Evolutionary conservation across 2,329 filamentous ascomycete genomes (phyloP), one percentile per base, ranked within the genome.

Genomic region (Ceratocystis variospora): DNA sequence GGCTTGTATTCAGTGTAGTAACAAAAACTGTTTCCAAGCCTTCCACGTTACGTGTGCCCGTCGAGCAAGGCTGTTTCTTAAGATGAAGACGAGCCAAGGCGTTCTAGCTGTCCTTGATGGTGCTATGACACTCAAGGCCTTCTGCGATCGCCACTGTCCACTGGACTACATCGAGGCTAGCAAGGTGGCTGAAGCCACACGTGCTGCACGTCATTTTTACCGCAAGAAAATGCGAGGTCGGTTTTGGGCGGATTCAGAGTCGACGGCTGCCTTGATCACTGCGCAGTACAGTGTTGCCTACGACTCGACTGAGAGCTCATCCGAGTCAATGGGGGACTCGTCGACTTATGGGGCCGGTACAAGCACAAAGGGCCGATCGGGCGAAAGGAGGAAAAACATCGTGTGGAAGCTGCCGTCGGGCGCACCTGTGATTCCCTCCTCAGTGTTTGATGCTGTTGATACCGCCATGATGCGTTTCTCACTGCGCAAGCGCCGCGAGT

Each of bases 31-130:
- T 75, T 99, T 96, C 73, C 87, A 93, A 72, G 94, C 94, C 7
- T 99, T 99, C 74, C 94, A 99, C 76, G 91, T 96, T 65, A 97
- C 94, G 4, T 99, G 94, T 74, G 94, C 94, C 28, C 85, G 94
- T 66, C 85, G 89, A 71, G 91, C 92, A 61, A 87, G 87, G 69
- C 81, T 99, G 0, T 97, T 90, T 73, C 79, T 99, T 70, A 93
- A 93, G 76, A 99, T 99, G 94, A 99, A 97, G 77, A 91, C 92
- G 63, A 89, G 85, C 65, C 89, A 93, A 69, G 89, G 89, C 63
- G 86, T 85, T 12, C 81, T 89, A 41, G 87, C 88, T 19, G 85
- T 91, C 19, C 84, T 93, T 69, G 84, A 87, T 69, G 90, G 94
- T 68, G 86, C 84, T 67, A 90, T 89, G 72, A 83, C 92, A 22